Evolutionary conservation across 1,139 yeast species (phyloP), one percentile per base, ranked within the genome.

Genomic region (Yamadazyma buinensis): DNA sequence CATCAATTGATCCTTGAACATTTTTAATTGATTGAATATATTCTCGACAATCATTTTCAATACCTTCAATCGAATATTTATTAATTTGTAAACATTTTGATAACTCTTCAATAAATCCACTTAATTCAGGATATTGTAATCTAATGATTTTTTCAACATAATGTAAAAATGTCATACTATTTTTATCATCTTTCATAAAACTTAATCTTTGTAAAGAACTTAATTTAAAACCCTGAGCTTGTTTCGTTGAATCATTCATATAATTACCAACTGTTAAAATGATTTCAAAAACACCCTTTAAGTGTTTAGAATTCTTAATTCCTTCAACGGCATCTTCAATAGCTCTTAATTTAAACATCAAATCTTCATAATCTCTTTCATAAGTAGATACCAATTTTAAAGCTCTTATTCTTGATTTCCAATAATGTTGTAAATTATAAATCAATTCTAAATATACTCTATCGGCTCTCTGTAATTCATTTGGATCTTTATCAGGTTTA

Each of bases 191-290:
- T 46, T 84, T 84, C 67, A 84, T 77, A 48, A 84, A 84, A 29
- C 84, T 77, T 42, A 84, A 67, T 51, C 94, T 64, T 54, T 81
- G 94, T 39, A 84, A 69, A 1, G 94, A 82, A 37, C 79, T 73
- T 48, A 84, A 69, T 49, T 80, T 83, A 63, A 84, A 84, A 34
- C 95, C 95, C 44, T 75, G 80, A 0, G 94, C 92, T 54, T 84
- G 90, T 46, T 84, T 84, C 2, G 86, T 72, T 7, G 80, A 67
- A 49, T 84, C 90, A 52, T 84, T 84, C 94, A 84, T 84, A 51
- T 77, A 84, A 51, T 84, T 84, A 60, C 95, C 95, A 33, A 84
- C 87, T 2, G 90, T 80, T 47, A 84, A 71, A 49, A 84, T 84
- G 35, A 84, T 80, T 47, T 83, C 86, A 57, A 84, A 82, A 2